Percentiles rank a stretch among this genome's conserved stretches.
phyloP scores from a whole-genome alignment of 208 protist genomes.

The Crithidia expoeki region DNA sequence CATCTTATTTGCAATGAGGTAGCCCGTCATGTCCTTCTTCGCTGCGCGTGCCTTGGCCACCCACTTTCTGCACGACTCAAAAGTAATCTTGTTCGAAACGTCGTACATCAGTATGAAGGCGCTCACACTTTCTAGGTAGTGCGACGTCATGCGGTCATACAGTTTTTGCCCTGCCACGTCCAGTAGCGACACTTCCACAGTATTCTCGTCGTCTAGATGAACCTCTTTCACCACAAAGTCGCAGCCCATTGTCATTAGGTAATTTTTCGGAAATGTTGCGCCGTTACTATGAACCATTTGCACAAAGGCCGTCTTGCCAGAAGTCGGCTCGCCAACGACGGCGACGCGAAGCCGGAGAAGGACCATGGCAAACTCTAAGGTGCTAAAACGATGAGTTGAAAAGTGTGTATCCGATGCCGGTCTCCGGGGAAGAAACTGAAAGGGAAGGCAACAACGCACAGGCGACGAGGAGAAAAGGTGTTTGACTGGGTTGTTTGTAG shows the following conservation, averaged over 20 bases:
- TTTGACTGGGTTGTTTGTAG: no score
- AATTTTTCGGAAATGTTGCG: slow-evolving; percentile 88
- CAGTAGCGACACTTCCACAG: slow-evolving; percentile 86
- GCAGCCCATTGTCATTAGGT: slow-evolving; percentile 93
- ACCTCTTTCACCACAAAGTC: slow-evolving; percentile 92
- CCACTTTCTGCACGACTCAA: slow-evolving; percentile 89
- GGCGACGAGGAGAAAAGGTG: no score
- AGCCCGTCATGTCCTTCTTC: slow-evolving; percentile 74
- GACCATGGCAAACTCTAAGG: slow-evolving; percentile 58
- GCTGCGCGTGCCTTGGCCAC: slow-evolving; percentile 48
- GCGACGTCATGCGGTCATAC: slow-evolving; percentile 78
- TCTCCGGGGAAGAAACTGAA: no score
- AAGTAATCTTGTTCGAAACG: slow-evolving; percentile 88
- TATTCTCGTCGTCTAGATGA: slow-evolving; percentile 72
- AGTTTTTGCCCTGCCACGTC: slow-evolving; percentile 88
- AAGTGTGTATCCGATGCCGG: neutral
- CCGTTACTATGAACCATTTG: slow-evolving; percentile 93
- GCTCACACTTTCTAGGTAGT: slow-evolving; percentile 65
- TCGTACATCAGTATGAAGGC: slow-evolving; percentile 93
- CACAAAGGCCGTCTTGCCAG: slow-evolving; percentile 91
- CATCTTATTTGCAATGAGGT: slow-evolving; percentile 89
- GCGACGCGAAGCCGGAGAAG: slow-evolving; percentile 82
- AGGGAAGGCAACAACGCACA: neutral
- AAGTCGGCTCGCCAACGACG: slow-evolving; percentile 87
- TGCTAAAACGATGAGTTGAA: neutral